These are phyloP conservation scores for Penicillium sp. DNA, from an alignment of 2,329 filamentous ascomycete species.

Conservation along the genomic window DNA sequence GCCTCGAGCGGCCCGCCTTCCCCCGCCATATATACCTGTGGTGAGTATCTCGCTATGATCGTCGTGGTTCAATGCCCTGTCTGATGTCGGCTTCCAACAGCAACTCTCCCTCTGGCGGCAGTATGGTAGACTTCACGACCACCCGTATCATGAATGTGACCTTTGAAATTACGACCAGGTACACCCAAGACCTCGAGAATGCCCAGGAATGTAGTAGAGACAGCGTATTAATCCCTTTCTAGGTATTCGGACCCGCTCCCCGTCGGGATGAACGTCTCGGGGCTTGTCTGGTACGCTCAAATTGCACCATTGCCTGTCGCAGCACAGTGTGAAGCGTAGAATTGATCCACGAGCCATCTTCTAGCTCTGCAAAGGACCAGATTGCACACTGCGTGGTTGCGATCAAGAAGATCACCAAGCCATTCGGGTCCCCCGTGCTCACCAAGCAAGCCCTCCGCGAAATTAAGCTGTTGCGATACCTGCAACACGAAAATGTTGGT, in stretches of 20 bases:
- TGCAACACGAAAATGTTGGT: slow-evolving; percentile 90
- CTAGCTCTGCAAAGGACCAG: slow-evolving; percentile 10
- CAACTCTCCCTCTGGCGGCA: background rate
- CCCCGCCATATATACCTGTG: too few species aligned
- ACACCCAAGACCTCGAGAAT: background rate
- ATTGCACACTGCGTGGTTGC: slow-evolving; percentile 8
- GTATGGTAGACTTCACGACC: slow-evolving; percentile 7
- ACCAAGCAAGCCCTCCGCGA: slow-evolving; percentile 48
- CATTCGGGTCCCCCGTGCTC: slow-evolving; percentile 8
- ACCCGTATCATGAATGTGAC: slow-evolving; percentile 8
- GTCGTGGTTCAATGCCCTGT: too few species aligned
- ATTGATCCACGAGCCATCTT: background rate
- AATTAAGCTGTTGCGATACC: slow-evolving; percentile 91
- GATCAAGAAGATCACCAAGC: slow-evolving; percentile 10
- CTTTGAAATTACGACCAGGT: slow-evolving; percentile 10
- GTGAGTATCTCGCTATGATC: too few species aligned
- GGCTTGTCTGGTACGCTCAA: slow-evolving; percentile 8
- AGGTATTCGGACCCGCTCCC: slow-evolving; percentile 9
- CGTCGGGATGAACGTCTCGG: slow-evolving; percentile 8
- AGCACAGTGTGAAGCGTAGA: too few species aligned
- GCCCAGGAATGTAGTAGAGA: background rate
- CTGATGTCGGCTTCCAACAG: background rate
- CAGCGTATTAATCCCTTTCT: background rate
- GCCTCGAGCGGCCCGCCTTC: too few species aligned
- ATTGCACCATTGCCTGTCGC: too few species aligned